These are phyloP conservation scores for Silybum marianum DNA, from an alignment of 129 eudicot genomes.

Conservation along the genomic window DNA sequence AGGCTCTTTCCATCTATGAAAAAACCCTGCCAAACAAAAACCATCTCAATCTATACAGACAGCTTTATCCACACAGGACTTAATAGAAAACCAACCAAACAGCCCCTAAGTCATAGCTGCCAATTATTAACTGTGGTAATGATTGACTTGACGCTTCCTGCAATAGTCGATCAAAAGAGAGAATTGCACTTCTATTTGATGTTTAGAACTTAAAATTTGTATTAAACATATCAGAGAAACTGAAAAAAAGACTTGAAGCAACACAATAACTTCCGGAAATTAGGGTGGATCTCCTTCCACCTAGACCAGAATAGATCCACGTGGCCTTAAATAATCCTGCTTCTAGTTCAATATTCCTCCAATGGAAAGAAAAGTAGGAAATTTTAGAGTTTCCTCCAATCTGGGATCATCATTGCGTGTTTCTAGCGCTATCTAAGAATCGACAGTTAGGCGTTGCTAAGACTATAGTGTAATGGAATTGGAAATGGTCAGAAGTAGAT, in stretches of 20 bases:
- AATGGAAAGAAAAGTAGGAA: neutral
- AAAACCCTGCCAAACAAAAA: too few species aligned
- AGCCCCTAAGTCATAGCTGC: neutral
- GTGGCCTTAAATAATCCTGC: neutral
- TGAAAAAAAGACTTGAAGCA: neutral
- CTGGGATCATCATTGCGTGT: neutral
- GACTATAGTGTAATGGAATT: neutral
- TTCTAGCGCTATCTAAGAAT: neutral
- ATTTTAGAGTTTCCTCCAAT: slow-evolving; percentile 16
- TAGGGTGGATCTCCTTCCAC: neutral
- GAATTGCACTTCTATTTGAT: neutral
- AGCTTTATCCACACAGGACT: too few species aligned
- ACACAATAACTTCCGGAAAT: neutral
- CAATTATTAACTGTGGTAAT: neutral
- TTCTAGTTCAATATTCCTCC: slow-evolving; percentile 15
- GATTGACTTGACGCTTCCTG: neutral
- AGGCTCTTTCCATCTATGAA: too few species aligned
- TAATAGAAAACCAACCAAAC: too few species aligned
- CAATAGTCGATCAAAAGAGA: neutral
- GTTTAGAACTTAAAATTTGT: neutral
- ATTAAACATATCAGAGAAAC: slow-evolving; percentile 7
- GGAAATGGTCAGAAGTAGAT: neutral
- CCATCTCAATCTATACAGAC: too few species aligned
- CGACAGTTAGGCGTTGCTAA: slow-evolving; percentile 5
- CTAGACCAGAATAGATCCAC: neutral